Evolutionary conservation across 495 filamentous ascomycete species (phyloP).

Genomic region (Talaromyces thailandensis): DNA sequence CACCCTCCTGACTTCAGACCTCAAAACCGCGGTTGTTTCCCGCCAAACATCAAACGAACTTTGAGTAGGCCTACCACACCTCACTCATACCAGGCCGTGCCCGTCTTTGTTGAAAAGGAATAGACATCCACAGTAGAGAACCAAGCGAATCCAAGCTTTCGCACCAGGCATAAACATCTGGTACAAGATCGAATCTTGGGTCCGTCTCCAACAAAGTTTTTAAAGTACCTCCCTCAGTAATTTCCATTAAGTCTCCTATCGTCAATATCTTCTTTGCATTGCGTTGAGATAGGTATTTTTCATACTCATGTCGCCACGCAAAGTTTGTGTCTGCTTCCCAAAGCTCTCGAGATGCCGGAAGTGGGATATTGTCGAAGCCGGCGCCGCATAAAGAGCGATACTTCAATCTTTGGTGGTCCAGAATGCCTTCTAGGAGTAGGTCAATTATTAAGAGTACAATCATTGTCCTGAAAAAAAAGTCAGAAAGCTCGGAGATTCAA

Average conservation of each 20-base stretch:
- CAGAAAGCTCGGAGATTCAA: background rate
- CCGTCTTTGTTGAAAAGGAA: conserved; percentile 3
- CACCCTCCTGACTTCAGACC: background rate
- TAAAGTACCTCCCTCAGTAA: background rate
- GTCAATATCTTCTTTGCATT: background rate
- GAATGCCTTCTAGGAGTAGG: background rate
- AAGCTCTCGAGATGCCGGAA: conserved; percentile 4
- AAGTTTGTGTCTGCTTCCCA: conserved; percentile 5
- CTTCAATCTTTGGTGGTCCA: background rate
- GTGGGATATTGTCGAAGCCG: background rate
- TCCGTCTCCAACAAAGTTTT: background rate
- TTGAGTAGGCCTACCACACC: conserved; percentile 1
- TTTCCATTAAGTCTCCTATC: background rate
- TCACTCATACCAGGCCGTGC: background rate
- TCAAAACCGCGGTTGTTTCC: background rate
- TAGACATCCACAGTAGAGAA: conserved; percentile 2
- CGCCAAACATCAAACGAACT: background rate
- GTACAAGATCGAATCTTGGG: background rate
- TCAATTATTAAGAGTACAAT: background rate
- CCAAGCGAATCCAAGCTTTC: conserved; percentile 5
- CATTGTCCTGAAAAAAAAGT: background rate
- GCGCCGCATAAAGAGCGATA: background rate
- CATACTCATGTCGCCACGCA: conserved; percentile 3
- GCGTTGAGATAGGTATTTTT: background rate
- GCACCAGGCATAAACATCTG: conserved; percentile 2